Conservation (phyloP, 768 basidiomycete species). For the Lactarius hatsudake region DNA sequence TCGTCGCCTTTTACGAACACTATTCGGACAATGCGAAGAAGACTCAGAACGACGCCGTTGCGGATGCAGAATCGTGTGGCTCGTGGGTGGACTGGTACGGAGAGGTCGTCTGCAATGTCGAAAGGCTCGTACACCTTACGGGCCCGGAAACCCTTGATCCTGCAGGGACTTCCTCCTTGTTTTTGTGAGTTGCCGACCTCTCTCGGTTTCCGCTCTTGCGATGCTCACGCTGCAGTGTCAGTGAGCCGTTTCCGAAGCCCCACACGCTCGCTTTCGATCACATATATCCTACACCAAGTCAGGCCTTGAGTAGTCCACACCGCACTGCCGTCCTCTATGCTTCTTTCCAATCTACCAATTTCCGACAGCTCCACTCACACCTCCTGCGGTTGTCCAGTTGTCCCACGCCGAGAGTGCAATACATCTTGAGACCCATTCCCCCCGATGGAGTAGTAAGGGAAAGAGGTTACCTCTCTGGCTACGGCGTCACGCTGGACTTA, state of each 20-base stretch:
- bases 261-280: slow-evolving; percentile 77
- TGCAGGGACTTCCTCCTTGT: slow-evolving; percentile 28
- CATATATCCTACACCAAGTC: slow-evolving; percentile 51
- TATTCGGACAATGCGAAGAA: slow-evolving; percentile 43
- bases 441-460: slow-evolving; percentile 32
- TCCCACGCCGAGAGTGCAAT: slow-evolving; percentile 54
- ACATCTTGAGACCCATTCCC: slow-evolving; percentile 71
- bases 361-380: slow-evolving; percentile 66
- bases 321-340: slow-evolving; percentile 80
- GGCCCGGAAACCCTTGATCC: slow-evolving; percentile 50
- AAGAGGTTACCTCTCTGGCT: slow-evolving; percentile 68
- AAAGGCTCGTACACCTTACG: slow-evolving; percentile 53
- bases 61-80: slow-evolving; percentile 43
- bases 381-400: slow-evolving; percentile 51
- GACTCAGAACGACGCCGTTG: slow-evolving; percentile 28
- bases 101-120: slow-evolving; percentile 62
- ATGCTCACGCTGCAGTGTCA: slow-evolving; percentile 10
- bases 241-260: slow-evolving; percentile 40
- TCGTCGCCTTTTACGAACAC: slow-evolving; percentile 81
- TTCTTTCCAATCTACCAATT: slow-evolving; percentile 59
- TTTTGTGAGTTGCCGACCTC: slow-evolving; percentile 32
- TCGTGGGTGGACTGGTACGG: slow-evolving; percentile 90
- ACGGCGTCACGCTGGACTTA: slow-evolving; percentile 87
- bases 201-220: background rate
- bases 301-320: slow-evolving; percentile 45